Percentiles rank a stretch among this genome's conserved stretches.
These are phyloP conservation scores for Blastobotrys serpentis DNA, from an alignment of 1,139 yeast species.

Conservation along the genomic window DNA sequence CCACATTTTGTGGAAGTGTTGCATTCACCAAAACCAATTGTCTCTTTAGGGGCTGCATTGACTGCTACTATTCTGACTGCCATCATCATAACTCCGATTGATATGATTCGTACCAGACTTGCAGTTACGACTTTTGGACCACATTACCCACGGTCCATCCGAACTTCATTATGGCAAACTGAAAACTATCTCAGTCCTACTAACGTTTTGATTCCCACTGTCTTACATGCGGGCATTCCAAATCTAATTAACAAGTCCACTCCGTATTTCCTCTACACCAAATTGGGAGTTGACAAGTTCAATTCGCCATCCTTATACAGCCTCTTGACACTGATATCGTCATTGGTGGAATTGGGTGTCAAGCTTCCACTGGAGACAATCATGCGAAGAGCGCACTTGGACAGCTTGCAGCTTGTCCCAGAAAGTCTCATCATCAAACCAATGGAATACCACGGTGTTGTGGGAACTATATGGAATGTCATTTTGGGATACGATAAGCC, in stretches of 20 bases:
- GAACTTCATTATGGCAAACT: constrained; percentile 40
- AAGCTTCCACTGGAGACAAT: constrained; percentile 86
- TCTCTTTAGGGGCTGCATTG: constrained; percentile 65
- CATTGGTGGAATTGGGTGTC: constrained; percentile 65
- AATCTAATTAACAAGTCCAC: constrained; percentile 66
- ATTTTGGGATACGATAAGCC: constrained; percentile 43
- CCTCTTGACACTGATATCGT: constrained; percentile 50
- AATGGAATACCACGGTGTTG: constrained; percentile 48
- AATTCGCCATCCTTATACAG: constrained; percentile 64
- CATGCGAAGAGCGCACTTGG: constrained; percentile 77
- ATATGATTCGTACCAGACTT: constrained; percentile 72
- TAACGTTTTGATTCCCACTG: constrained; percentile 52
- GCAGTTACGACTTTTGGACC: constrained; percentile 56
- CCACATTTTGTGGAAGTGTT: constrained; percentile 82
- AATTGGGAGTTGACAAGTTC: constrained; percentile 67
- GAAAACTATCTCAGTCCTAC: constrained; percentile 57
- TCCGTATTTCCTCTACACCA: constrained; percentile 66
- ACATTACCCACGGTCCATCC: constrained; percentile 39
- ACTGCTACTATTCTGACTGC: constrained; percentile 74
- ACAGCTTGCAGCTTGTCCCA: constrained; percentile 46
- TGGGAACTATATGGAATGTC: constrained; percentile 51
- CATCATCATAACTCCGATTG: constrained; percentile 76
- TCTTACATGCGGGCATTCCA: constrained; percentile 61
- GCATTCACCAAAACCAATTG: constrained; percentile 74
- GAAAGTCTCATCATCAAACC: constrained; percentile 37